Base-by-base conservation (phyloP, 768 basidiomycete species). In the Lyophyllum decastes region DNA sequence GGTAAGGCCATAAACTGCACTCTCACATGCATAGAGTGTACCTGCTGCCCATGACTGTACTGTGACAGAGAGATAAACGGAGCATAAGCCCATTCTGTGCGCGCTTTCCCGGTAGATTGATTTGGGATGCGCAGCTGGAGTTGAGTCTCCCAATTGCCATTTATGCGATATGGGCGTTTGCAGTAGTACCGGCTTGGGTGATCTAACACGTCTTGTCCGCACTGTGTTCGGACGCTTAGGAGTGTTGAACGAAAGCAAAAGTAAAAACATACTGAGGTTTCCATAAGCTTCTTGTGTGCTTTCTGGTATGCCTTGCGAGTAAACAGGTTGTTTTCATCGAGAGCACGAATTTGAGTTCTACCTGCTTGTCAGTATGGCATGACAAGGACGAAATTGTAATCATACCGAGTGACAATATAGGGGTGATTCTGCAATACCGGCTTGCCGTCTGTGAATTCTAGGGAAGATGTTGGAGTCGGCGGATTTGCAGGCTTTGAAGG, bases 341-440 rank as follows among this genome's bases (percentile, higher is more conserved):
- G 59, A 8, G 72, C 61, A 12, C 66, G 68, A 5, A 76, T 59
- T 35, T 71, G 68, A 0, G 73, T 70, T 41, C 75, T 75, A 26
- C 16, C 26, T 9, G 22, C 35, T n/a, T 46, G 7, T 25, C 24
- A 40, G 21, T 38, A 35, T 4, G 16, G 38, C 10, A 14, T 38
- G n/a, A 19, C 35, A 49, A 43, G 33, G 10, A 26, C 24, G 17
- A 27, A n/a, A 21, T 16, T 12, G 24, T 11, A 16, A 46, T 59
- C 6, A 26, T 25, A 72, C 72, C 72, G 68, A 10, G 72, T 72
- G 12, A 73, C 65, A 26, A 76, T 64, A 35, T 72, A 72, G 1
- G 74, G 74, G 55, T 72, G 73, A 2, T 43, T 51, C n/a, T 61
- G 43, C 12, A 67, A 57, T 11, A 54, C 49, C 2, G 62, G 55